A percentile compares a stretch with the other conserved stretches of the same genome.
phyloP scores from a whole-genome alignment of 805 yeast species.

The Pichia nakasei region DNA sequence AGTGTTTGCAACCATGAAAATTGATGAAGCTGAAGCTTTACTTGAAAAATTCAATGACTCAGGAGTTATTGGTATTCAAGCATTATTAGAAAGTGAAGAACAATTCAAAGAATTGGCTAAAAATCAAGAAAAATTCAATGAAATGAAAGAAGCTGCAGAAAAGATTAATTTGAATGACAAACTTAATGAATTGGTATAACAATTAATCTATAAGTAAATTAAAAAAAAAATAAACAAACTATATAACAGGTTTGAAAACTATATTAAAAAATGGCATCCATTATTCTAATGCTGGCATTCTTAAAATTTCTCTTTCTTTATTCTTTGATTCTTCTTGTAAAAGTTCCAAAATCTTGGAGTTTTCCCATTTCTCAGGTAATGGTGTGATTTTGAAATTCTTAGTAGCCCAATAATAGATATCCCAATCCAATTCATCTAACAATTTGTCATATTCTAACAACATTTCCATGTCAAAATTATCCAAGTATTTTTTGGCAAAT shows the following conservation, averaged over 20 bases:
- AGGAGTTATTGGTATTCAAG: constrained; percentile 78
- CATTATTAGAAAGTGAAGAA: constrained; percentile 60
- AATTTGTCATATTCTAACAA: constrained; percentile 78
- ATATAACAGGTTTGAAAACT: too few species aligned
- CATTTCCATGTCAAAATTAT: constrained; percentile 49
- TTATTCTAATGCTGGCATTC: constrained; percentile 68
- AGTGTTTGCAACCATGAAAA: constrained; percentile 63
- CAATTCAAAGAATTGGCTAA: constrained; percentile 51
- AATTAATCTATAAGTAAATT: too few species aligned
- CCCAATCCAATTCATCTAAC: constrained; percentile 97
- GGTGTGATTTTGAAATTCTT: constrained; percentile 73
- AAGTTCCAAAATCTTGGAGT: constrained; percentile 50
- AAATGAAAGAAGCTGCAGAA: constrained; percentile 10
- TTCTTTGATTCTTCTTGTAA: constrained; percentile 71
- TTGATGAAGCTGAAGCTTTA: constrained; percentile 72
- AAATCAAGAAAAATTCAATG: constrained; percentile 20
- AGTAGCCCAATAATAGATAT: constrained; percentile 96
- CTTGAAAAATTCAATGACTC: constrained; percentile 70
- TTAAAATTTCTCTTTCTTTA: constrained; percentile 58
- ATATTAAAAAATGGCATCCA: too few species aligned
- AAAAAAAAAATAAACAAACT: too few species aligned
- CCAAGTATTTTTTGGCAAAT: constrained; percentile 71
- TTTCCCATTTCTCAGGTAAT: constrained; percentile 78
- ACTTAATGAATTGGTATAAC: background rate
- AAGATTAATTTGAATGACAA: constrained; percentile 6